Conservation (phyloP, 2,329 filamentous ascomycete genomes). For the Sporothrix curviconia region DNA sequence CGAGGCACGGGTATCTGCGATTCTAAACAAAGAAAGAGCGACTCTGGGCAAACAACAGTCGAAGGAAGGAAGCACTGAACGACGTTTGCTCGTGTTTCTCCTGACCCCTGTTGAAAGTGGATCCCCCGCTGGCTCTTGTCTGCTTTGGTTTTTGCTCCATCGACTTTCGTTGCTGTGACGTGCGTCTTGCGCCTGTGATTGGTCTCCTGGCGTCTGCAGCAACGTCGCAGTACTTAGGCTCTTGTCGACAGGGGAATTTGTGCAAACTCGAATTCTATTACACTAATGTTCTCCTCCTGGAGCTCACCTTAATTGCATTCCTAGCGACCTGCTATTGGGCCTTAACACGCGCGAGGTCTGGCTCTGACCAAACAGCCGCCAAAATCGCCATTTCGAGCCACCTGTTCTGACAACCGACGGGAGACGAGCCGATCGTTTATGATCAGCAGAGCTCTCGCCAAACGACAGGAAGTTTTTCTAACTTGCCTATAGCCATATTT, state of each 20-base stretch:
- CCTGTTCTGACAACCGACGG: background rate
- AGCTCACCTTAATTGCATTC: slow-evolving; percentile 2
- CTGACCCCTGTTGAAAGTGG: slow-evolving; percentile 6
- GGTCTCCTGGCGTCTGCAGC: background rate
- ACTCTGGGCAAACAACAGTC: background rate
- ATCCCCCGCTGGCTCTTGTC: slow-evolving; percentile 4
- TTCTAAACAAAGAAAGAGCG: slow-evolving; percentile 2
- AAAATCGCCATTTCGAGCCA: background rate
- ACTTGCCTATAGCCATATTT: too few species aligned
- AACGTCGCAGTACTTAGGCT: too few species aligned
- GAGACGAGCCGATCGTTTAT: too few species aligned
- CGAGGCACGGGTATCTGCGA: background rate
- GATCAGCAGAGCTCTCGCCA: too few species aligned
- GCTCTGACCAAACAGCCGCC: background rate
- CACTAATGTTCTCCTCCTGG: too few species aligned
- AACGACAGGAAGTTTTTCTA: too few species aligned
- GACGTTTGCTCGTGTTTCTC: background rate
- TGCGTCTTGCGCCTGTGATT: background rate
- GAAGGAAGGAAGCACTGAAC: background rate
- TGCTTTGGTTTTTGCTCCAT: background rate
- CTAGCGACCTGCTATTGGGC: background rate
- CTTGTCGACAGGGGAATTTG: too few species aligned
- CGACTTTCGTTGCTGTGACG: background rate
- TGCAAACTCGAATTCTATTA: too few species aligned
- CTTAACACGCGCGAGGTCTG: too few species aligned